These are phyloP conservation scores for Phytophthora hybrid DNA, from an alignment of 352 stramenopile species.

Conservation along the genomic window DNA sequence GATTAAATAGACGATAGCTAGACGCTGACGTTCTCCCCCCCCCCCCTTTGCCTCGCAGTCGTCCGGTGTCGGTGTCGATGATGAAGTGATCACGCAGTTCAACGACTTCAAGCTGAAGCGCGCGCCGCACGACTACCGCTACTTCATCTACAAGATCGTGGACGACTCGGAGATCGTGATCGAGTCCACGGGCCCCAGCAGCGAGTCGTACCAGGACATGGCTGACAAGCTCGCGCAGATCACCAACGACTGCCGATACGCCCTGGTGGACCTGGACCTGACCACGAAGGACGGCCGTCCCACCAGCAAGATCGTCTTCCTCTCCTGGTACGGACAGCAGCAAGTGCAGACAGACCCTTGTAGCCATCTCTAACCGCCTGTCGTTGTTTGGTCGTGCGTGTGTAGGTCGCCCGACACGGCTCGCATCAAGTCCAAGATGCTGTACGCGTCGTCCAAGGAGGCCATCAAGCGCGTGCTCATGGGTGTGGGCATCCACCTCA, in stretches of 20 bases:
- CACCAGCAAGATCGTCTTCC: conserved; percentile 92
- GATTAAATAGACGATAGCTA: neutral
- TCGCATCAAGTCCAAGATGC: conserved; percentile 95
- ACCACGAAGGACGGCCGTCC: conserved; percentile 90
- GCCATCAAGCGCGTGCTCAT: conserved; percentile 94
- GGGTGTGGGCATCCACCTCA: conserved; percentile 96
- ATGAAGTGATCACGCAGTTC: conserved; percentile 94
- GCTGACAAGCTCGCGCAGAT: conserved; percentile 74
- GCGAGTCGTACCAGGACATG: conserved; percentile 92
- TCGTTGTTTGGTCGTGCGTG: neutral
- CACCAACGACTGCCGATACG: conserved; percentile 89
- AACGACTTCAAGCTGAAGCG: conserved; percentile 96
- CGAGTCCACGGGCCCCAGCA: conserved; percentile 79
- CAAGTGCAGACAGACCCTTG: neutral
- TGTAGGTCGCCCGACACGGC: conserved; percentile 92
- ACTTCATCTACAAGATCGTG: conserved; percentile 97
- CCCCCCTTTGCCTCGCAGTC: conserved; percentile 58
- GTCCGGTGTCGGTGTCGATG: conserved; percentile 93
- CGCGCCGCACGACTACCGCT: conserved; percentile 92
- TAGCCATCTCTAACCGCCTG: neutral
- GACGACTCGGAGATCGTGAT: conserved; percentile 95
- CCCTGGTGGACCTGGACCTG: conserved; percentile 91
- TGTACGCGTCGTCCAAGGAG: conserved; percentile 96
- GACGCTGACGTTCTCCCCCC: conserved; percentile 6
- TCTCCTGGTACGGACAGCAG: conserved; percentile 80